phyloP scores from a whole-genome alignment of 208 protist genomes.

The Tritrichomonas foetus region DNA sequence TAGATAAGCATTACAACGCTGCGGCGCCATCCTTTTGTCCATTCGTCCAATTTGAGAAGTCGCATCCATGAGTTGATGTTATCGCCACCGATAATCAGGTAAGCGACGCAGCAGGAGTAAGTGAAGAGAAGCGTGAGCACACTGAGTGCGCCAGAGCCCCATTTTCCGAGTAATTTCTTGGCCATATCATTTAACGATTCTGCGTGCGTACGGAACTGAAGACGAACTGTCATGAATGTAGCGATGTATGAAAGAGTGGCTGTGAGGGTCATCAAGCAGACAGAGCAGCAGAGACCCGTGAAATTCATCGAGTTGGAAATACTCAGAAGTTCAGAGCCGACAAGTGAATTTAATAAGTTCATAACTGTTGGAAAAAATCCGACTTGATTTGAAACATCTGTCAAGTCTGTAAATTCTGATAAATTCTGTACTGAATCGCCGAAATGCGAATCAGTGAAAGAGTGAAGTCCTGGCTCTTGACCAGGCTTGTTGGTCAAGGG shows the following conservation, averaged over 20 bases:
- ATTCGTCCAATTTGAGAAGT: neutral
- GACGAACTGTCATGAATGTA: neutral
- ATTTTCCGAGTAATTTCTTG: neutral
- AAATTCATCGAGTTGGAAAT: neutral
- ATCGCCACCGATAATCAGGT: neutral
- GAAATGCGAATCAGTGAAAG: too few species aligned
- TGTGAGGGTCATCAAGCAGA: neutral
- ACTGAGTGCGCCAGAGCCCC: neutral
- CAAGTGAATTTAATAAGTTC: slow-evolving; percentile 6
- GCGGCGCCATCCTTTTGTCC: neutral
- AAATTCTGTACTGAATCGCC: too few species aligned
- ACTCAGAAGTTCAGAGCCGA: neutral
- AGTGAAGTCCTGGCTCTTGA: too few species aligned
- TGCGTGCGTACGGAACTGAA: neutral
- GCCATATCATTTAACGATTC: neutral
- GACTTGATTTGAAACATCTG: neutral
- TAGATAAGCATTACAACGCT: neutral
- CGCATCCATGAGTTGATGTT: neutral
- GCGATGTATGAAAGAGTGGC: slow-evolving; percentile 13
- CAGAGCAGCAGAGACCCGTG: neutral
- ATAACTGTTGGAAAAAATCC: slow-evolving; percentile 10
- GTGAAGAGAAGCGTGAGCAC: neutral
- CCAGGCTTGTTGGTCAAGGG: too few species aligned
- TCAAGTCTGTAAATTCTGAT: too few species aligned
- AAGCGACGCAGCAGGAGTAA: neutral